Base-by-base conservation (phyloP, 1,139 yeast species). In the Saccharomycopsis crataegensis region DNA sequence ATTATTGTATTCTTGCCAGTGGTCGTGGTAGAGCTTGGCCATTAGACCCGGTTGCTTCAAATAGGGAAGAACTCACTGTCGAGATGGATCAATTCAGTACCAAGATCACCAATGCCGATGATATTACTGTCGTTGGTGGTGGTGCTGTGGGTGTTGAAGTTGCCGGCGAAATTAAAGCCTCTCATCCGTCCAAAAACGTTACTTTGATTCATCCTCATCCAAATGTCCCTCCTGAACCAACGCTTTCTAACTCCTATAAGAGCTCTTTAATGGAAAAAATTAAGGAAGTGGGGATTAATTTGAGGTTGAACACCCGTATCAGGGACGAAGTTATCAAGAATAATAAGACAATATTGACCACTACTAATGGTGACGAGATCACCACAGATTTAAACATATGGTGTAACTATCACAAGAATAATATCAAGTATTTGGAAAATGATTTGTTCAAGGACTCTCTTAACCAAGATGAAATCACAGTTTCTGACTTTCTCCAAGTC, bases 1-100 rank as follows among this genome's bases (percentile, higher is more conserved):
- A 78, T 59, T 78, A 75, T 58, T 74, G 74, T 28, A 67, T 78
- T 4, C 62, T 73, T 58, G 80, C 82, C 2, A 65, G 77, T 2
- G 84, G 84, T 1, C 65, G 82, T 62, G 70, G 76, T 56, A 65
- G 83, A 56, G 64, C 67, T 46, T 78, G 80, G 80, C 84, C 83
- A 11, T 73, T 78, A 40, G 77, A 79, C 22, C 83, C 83, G 5
- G 60, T 64, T 17, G 74, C 65, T 2, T 48, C 51, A 9, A 63
- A 65, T 3, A 61, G 60, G 34, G 58, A 61, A 17, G 60, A 59
- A 9, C 66, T 62, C 49, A 50, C 60, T 6, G 51, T 58, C 16
- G 72, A 69, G 54, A 66, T 68, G 65, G 40, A 50, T 6, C 48
- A 55, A 16, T 58, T 64, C 16, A 49, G 70, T 40, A 60, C 61